Evolutionary conservation across 768 basidiomycete species (phyloP).

Genomic region (Mycena indigotica): DNA sequence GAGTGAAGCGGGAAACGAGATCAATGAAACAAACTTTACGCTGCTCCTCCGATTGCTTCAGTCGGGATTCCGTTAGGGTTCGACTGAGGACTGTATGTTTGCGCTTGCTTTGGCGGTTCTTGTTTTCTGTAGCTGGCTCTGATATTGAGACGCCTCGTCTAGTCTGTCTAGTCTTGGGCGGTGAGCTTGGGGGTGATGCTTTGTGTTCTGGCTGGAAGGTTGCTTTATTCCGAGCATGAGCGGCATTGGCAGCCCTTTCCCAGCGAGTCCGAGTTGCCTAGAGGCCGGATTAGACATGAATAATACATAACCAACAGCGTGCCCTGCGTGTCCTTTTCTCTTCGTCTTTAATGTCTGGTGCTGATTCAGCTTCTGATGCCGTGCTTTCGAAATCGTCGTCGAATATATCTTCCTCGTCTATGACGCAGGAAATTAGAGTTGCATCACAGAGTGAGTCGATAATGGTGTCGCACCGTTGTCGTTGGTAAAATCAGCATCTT

Average conservation of each 20-base stretch:
- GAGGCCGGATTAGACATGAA: too few relatives aligned
- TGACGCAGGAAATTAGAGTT: conserved; percentile 1
- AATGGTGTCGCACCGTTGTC: conserved; percentile 53
- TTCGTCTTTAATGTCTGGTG: conserved; percentile 61
- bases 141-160: conserved; percentile 56
- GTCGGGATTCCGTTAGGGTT: conserved; percentile 62
- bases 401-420: conserved; percentile 82
- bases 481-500: conserved; percentile 72
- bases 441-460: not conserved
- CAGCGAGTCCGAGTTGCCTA: conserved; percentile 59
- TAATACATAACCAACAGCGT: too few relatives aligned
- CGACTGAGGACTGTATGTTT: conserved; percentile 73
- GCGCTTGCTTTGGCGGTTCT: conserved; percentile 59
- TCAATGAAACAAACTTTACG: conserved; percentile 50
- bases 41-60: conserved; percentile 58
- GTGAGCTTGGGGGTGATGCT: conserved; percentile 26
- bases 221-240: conserved; percentile 64
- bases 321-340: conserved; percentile 58
- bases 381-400: conserved; percentile 87
- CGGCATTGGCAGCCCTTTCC: conserved; percentile 65
- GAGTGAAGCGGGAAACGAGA: not conserved
- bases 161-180: conserved; percentile 25
- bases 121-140: conserved; percentile 63
- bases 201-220: conserved; percentile 61
- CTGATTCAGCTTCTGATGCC: conserved; percentile 67